phyloP scores from a whole-genome alignment of 78 protist species.

The Mantamonas sphyraenae region DNA sequence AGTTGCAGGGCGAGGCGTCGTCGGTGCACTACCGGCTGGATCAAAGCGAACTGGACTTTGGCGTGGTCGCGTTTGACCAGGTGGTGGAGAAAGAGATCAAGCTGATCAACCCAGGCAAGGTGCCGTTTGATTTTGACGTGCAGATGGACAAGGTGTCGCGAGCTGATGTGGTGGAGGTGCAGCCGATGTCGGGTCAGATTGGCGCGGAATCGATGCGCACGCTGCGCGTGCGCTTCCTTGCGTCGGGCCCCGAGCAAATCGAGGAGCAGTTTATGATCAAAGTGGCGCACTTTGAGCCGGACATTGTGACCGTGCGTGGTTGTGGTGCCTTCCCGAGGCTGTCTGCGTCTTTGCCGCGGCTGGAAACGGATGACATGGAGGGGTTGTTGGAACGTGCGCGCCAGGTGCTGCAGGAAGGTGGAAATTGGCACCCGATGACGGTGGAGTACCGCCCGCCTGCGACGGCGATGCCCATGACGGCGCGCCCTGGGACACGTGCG shows the following conservation, averaged over 20 bases:
- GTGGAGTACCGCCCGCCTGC: no score
- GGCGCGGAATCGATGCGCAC: not conserved
- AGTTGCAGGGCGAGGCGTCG: slow-evolving; percentile 42
- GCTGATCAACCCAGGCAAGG: slow-evolving; percentile 44
- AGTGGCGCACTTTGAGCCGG: slow-evolving; percentile 56
- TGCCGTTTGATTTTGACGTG: slow-evolving; percentile 17
- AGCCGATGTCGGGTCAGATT: not conserved
- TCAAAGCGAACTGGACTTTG: slow-evolving; percentile 23
- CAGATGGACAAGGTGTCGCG: not conserved
- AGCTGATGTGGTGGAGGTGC: not conserved
- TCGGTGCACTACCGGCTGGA: slow-evolving; percentile 35
- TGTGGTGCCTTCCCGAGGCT: slow-evolving; percentile 34
- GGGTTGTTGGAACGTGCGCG: no score
- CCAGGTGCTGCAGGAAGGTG: no score
- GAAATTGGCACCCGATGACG: no score
- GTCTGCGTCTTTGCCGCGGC: slow-evolving; percentile 9
- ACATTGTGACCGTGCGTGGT: slow-evolving; percentile 25
- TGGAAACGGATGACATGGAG: not conserved
- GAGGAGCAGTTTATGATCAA: slow-evolving; percentile 17
- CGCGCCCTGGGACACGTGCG: no score
- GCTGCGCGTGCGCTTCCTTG: not conserved
- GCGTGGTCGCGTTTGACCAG: slow-evolving; percentile 6
- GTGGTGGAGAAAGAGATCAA: slow-evolving; percentile 7
- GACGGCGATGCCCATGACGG: no score
- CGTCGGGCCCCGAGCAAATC: not conserved